These are phyloP conservation scores for Fusarium tupiense DNA, from an alignment of 2,329 filamentous ascomycete genomes.

Conservation along the genomic window DNA sequence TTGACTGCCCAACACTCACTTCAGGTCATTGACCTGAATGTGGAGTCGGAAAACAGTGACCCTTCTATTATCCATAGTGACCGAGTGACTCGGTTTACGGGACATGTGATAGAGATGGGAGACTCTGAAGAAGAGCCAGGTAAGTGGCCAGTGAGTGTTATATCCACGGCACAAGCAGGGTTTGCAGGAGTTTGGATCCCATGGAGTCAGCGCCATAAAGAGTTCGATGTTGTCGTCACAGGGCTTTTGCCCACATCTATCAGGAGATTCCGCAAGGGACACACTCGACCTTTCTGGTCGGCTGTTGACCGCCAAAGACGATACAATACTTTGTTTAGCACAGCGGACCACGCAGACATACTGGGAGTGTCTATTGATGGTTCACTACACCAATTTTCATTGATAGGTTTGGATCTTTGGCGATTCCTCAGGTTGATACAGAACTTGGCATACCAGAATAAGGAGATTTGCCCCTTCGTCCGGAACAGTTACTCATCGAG, in stretches of 20 bases:
- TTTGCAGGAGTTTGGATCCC: slow-evolving; percentile 63
- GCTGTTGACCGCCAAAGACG: slow-evolving; percentile 46
- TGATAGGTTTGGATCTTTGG: slow-evolving; percentile 72
- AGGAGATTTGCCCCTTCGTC: slow-evolving; percentile 60
- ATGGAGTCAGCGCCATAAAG: slow-evolving; percentile 51
- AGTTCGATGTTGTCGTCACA: slow-evolving; percentile 63
- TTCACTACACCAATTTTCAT: slow-evolving; percentile 73
- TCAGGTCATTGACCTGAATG: slow-evolving; percentile 61
- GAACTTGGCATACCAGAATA: slow-evolving; percentile 66
- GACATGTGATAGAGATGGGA: slow-evolving; percentile 59
- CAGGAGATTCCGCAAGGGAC: slow-evolving; percentile 63
- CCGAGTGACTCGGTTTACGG: slow-evolving; percentile 53
- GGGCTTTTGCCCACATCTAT: slow-evolving; percentile 66
- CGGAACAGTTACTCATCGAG: slow-evolving; percentile 8
- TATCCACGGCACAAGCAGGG: slow-evolving; percentile 59
- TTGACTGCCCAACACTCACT: slow-evolving; percentile 66
- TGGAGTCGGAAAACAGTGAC: slow-evolving; percentile 45
- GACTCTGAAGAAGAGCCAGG: slow-evolving; percentile 40
- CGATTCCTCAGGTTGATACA: slow-evolving; percentile 78
- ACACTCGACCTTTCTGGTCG: slow-evolving; percentile 64
- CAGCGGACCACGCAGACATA: slow-evolving; percentile 59
- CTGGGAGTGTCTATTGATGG: slow-evolving; percentile 77
- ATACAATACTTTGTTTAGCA: slow-evolving; percentile 57
- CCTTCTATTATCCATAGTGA: slow-evolving; percentile 59
- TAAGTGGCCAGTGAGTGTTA: slow-evolving; percentile 55